A percentile compares a stretch with the other conserved stretches of the same genome.
phyloP scores from a whole-genome alignment of 208 protist species.

The Trypanosoma vivax region DNA sequence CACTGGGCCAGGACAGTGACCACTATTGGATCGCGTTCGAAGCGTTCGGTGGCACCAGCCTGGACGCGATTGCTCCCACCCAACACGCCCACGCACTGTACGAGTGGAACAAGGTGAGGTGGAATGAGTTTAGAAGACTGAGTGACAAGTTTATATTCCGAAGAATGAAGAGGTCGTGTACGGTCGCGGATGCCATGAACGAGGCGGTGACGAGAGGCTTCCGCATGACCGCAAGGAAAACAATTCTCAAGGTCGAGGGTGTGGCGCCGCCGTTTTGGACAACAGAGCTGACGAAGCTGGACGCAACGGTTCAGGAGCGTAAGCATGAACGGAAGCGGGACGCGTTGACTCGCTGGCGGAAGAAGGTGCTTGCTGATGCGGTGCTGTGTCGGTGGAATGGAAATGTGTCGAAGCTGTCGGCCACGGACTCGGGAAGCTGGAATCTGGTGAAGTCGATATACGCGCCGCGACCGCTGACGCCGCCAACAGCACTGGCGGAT shows the following conservation, averaged over 20 bases:
- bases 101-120: slow-evolving; percentile 9
- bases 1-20: slow-evolving; percentile 7
- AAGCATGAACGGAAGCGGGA: neutral
- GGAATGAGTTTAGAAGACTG: neutral
- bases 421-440: too few species aligned
- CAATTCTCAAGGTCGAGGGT: neutral
- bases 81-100: neutral
- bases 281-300: slow-evolving; percentile 1
- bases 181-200: too few species aligned
- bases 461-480: neutral
- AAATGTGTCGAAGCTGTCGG: neutral
- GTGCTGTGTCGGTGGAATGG: neutral
- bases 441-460: slow-evolving; percentile 3
- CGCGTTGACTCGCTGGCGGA: too few species aligned
- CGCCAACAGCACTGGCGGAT: neutral
- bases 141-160: neutral
- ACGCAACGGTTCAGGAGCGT: neutral
- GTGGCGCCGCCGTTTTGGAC: slow-evolving; percentile 12
- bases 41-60: neutral
- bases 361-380: slow-evolving; percentile 3
- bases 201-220: neutral
- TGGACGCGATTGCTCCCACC: neutral
- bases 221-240: neutral
- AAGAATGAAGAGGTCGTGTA: too few species aligned
- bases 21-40: slow-evolving; percentile 4